Base-by-base conservation (phyloP, 208 protist genomes). In the Leishmania aethiopica region DNA sequence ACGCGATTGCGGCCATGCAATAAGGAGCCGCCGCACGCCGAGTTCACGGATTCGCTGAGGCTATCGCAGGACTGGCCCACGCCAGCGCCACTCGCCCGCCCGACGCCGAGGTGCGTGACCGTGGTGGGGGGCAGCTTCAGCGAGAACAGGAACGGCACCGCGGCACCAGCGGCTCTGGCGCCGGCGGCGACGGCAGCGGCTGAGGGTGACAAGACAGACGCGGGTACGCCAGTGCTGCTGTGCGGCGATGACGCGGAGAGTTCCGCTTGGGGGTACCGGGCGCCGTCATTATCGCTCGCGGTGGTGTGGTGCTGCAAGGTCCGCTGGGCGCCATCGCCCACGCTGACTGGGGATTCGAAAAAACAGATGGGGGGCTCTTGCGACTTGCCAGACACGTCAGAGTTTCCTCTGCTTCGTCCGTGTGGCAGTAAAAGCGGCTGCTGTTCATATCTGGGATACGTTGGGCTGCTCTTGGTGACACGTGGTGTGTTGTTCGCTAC, bases 41-140 rank as follows among this genome's bases (percentile, higher is more conserved):
- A 64, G 57, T 57, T 67, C 74, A 62, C 45, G 53, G 57, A 60
- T 47, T 32, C 55, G 57, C 25, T 66, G 55, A 78, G 74, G 53
- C 74, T 78, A 57, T 78, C 74, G 55, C 0, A 32, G 5, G 74
- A 78, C 74, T 67, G 51, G 32, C 49, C n/a, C 37, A 67, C 51
- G 40, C 40, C 49, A 32, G 49, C 32, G 32, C 17, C 45, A n/a
- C 11, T 42, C 6, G 40, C 37, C 25, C 62, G 59, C 28, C 49
- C 55, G 11, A 11, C 57, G 25, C 70, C 77, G 35, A 35, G 35
- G 71, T 85, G 71, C 8, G 77, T 74, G 51, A 74, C 55, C n/a
- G 82, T 47, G 11, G 82, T 13, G 11, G 76, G 28, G 4, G 75
- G 75, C 32, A 84, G 75, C 81, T 84, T 84, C 66, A 84, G 32